Evolutionary conservation across 2,329 filamentous ascomycete species (phyloP).

Genomic region (Colletotrichum sp.): DNA sequence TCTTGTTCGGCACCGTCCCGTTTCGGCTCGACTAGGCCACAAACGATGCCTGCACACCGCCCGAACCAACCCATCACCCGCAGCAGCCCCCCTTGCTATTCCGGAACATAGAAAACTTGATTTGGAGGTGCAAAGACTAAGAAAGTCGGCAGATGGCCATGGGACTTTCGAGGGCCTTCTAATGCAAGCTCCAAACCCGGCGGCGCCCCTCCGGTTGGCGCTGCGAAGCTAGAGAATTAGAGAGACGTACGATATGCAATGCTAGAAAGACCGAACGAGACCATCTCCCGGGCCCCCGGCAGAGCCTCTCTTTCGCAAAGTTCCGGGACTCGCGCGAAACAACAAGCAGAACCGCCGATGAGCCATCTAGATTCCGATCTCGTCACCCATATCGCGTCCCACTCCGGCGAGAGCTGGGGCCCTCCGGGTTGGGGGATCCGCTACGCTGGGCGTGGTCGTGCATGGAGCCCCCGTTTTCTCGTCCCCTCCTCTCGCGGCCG

Average conservation of each 20-base stretch:
- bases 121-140: neutral
- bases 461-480: neutral
- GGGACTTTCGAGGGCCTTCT: neutral
- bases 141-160: neutral
- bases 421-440: neutral
- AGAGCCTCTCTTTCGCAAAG: conserved; percentile 3
- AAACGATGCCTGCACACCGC: neutral
- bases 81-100: neutral
- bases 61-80: neutral
- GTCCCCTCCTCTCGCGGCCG: neutral
- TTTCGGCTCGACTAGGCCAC: neutral
- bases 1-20: neutral
- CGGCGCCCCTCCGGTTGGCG: neutral
- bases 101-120: conserved; percentile 4
- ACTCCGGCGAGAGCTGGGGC: neutral
- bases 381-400: neutral
- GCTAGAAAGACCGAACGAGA: neutral
- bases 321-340: neutral
- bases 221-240: neutral
- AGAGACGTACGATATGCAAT: neutral
- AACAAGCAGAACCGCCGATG: conserved; percentile 1
- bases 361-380: conserved; percentile 11
- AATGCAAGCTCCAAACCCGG: neutral
- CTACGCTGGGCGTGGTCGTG: neutral
- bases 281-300: neutral